A percentile compares a stretch with the other conserved stretches of the same genome.
Conservation (phyloP, 2,329 filamentous ascomycete genomes). For the Monilinia fructicola region DNA sequence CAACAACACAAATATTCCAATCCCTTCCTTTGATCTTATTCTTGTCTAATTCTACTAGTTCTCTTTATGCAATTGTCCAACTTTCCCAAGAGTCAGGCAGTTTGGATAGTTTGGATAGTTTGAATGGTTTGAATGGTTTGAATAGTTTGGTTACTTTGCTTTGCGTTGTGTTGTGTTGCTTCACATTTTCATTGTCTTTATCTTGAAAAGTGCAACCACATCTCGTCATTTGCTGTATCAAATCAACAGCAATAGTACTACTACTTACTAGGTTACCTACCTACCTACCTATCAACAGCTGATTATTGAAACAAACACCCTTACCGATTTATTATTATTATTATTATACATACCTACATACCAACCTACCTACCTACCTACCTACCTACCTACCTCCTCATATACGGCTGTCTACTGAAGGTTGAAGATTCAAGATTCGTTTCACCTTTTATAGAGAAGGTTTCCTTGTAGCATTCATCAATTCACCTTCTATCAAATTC, state of each 20-base stretch:
- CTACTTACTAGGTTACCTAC: no score
- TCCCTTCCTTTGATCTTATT: slow-evolving; percentile 5
- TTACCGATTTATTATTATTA: no score
- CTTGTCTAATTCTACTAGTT: slow-evolving; percentile 15
- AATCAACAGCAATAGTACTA: not conserved
- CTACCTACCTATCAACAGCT: not conserved
- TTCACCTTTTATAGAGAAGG: not conserved
- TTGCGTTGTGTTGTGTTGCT: slow-evolving; percentile 3
- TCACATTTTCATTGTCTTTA: slow-evolving; percentile 13
- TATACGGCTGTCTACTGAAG: no score
- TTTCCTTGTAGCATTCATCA: no score
- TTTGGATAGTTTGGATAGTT: slow-evolving; percentile 5
- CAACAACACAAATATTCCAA: slow-evolving; percentile 18
- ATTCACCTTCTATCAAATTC: not conserved
- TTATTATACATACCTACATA: no score
- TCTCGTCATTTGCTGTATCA: slow-evolving; percentile 6
- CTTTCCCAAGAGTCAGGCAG: slow-evolving; percentile 18
- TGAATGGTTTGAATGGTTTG: slow-evolving; percentile 7
- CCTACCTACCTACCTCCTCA: no score
- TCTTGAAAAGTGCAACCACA: not conserved
- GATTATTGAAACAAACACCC: not conserved
- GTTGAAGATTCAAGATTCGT: not conserved
- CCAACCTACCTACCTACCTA: no score
- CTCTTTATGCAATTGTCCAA: slow-evolving; percentile 17
- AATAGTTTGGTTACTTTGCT: no score